These are phyloP conservation scores for Ogataea degrootiae DNA, from an alignment of 805 yeast species.

Conservation along the genomic window DNA sequence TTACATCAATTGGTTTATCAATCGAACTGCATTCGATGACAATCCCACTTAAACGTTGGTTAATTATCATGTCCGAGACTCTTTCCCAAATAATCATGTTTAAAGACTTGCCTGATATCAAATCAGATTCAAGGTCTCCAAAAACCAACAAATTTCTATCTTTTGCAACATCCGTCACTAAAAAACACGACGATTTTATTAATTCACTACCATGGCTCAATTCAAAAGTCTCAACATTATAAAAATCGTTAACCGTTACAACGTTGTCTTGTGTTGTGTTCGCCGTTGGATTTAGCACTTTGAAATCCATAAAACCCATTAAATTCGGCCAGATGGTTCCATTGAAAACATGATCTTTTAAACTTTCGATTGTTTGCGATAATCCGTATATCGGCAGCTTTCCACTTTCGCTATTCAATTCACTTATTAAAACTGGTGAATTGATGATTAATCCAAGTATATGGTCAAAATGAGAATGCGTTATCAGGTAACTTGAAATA, in stretches of 20 bases:
- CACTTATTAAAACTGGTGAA: slow-evolving; percentile 47
- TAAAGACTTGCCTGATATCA: slow-evolving; percentile 33
- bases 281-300: slow-evolving; percentile 10
- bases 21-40: slow-evolving; percentile 75
- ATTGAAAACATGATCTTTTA: slow-evolving; percentile 61
- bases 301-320: slow-evolving; percentile 26
- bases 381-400: slow-evolving; percentile 45
- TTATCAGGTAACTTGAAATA: slow-evolving; percentile 46
- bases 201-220: slow-evolving; percentile 32
- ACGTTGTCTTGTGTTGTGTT: too few species aligned
- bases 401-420: slow-evolving; percentile 22
- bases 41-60: slow-evolving; percentile 44
- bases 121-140: slow-evolving; percentile 83
- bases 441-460: slow-evolving; percentile 64
- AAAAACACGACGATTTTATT: slow-evolving; percentile 51
- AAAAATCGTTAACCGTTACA: slow-evolving; percentile 29
- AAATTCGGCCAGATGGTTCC: slow-evolving; percentile 78
- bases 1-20: slow-evolving; percentile 38
- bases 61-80: slow-evolving; percentile 42
- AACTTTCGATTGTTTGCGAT: slow-evolving; percentile 43
- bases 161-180: slow-evolving; percentile 34
- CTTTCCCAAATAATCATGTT: slow-evolving; percentile 51
- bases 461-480: slow-evolving; percentile 88
- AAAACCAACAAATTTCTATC: slow-evolving; percentile 50
- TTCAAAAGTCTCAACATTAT: slow-evolving; percentile 37